Conservation (phyloP, 306 rosid species). For the Sphenostylis stenocarpa region DNA sequence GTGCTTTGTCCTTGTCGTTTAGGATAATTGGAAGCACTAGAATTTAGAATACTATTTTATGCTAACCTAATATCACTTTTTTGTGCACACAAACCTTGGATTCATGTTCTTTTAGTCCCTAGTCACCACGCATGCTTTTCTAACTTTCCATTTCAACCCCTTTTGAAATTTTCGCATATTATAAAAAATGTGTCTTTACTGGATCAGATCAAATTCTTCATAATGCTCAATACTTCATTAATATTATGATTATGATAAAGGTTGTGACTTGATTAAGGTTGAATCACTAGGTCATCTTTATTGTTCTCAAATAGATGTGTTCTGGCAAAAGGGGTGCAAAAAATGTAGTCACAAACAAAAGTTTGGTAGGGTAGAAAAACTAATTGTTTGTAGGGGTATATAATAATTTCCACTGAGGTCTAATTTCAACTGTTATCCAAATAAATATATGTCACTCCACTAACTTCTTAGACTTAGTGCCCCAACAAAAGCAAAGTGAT, state of each 20-base stretch:
- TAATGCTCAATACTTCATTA: constrained; percentile 3
- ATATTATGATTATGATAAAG: neutral
- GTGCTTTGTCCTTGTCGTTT: constrained; percentile 67
- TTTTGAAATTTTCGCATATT: constrained; percentile 1
- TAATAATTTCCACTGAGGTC: constrained; percentile 55
- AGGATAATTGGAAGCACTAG: constrained; percentile 64
- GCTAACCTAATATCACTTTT: constrained; percentile 55
- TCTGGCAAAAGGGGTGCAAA: neutral
- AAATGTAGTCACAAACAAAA: neutral
- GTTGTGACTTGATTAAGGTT: neutral
- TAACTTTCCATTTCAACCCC: constrained; percentile 42
- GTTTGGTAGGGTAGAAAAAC: constrained; percentile 30
- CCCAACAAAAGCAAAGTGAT: constrained; percentile 82
- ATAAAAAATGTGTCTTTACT: neutral
- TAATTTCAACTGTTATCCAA: constrained; percentile 37
- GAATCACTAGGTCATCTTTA: neutral
- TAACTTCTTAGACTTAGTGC: constrained; percentile 63
- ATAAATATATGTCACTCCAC: constrained; percentile 50
- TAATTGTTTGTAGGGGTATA: constrained; percentile 39
- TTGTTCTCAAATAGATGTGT: neutral
- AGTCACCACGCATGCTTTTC: constrained; percentile 41
- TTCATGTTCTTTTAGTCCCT: constrained; percentile 39
- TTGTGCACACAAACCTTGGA: constrained; percentile 22
- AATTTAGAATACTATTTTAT: constrained; percentile 51
- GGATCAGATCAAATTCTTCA: constrained; percentile 35